Conservation (phyloP, 805 yeast species). For the Lipomyces yamanashiensis region DNA sequence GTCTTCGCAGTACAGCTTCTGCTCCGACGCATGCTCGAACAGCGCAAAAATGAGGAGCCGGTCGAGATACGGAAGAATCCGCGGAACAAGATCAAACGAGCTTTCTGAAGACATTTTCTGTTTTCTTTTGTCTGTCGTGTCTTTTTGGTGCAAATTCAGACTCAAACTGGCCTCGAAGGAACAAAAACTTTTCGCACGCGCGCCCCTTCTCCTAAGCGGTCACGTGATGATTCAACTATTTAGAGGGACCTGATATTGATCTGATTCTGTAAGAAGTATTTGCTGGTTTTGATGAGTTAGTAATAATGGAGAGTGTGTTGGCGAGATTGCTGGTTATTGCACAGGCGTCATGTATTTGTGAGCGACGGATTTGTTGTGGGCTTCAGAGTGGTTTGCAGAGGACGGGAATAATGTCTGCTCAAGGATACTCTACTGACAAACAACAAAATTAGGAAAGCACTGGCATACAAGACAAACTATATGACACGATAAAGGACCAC, state of each 20-base stretch:
- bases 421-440: no score
- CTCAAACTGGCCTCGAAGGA: no score
- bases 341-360: no score
- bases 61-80: constrained; percentile 63
- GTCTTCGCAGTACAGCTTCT: constrained; percentile 52
- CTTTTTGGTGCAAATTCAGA: neutral
- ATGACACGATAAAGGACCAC: no score
- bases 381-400: no score
- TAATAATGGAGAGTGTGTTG: no score
- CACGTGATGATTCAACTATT: constrained; percentile 1
- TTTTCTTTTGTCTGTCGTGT: neutral
- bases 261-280: neutral
- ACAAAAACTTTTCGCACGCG: constrained; percentile 14
- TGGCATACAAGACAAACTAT: no score
- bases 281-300: no score
- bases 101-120: constrained; percentile 1
- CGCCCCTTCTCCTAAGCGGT: neutral
- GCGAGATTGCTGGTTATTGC: no score
- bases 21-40: constrained; percentile 52
- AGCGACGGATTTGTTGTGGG: no score
- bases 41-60: constrained; percentile 62
- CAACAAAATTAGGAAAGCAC: no score
- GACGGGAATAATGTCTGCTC: no score
- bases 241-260: neutral
- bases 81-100: constrained; percentile 39